Conservation (phyloP, 2,329 filamentous ascomycete genomes). For the Colletotrichum orchidophilum region DNA sequence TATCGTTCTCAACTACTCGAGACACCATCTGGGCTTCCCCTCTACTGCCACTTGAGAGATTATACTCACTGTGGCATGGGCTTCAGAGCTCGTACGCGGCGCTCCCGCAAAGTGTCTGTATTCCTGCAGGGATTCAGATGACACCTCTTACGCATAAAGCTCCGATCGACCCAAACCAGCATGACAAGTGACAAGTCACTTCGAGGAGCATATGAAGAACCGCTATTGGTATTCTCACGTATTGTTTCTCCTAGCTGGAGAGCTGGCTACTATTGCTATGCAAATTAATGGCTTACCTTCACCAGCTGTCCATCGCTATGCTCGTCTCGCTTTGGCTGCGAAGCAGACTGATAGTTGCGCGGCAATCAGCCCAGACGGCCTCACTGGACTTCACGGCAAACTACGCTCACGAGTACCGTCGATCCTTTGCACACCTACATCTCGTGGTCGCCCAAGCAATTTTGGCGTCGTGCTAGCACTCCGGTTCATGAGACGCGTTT, state of each 20-base stretch:
- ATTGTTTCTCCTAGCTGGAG: neutral
- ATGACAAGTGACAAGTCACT: neutral
- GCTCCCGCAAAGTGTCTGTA: neutral
- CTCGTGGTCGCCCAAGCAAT: neutral
- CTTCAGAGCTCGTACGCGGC: neutral
- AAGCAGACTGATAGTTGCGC: neutral
- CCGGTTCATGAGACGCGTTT: no score
- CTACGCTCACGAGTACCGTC: neutral
- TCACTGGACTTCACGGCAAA: neutral
- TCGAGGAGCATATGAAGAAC: neutral
- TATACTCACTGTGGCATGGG: neutral
- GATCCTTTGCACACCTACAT: neutral
- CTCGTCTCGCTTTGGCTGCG: neutral
- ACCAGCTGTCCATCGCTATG: neutral
- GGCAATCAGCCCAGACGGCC: neutral
- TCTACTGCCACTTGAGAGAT: neutral
- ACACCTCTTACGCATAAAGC: neutral
- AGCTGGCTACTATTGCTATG: neutral
- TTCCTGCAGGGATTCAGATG: neutral
- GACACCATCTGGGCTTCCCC: neutral
- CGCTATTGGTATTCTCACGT: no score
- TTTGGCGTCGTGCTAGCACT: neutral
- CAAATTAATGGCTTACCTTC: neutral
- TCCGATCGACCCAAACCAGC: neutral
- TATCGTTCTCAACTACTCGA: neutral